A percentile compares a stretch with the other conserved stretches of the same genome.
Conservation (phyloP, 1,139 yeast species). For the Debaryomyces nepalensis region DNA sequence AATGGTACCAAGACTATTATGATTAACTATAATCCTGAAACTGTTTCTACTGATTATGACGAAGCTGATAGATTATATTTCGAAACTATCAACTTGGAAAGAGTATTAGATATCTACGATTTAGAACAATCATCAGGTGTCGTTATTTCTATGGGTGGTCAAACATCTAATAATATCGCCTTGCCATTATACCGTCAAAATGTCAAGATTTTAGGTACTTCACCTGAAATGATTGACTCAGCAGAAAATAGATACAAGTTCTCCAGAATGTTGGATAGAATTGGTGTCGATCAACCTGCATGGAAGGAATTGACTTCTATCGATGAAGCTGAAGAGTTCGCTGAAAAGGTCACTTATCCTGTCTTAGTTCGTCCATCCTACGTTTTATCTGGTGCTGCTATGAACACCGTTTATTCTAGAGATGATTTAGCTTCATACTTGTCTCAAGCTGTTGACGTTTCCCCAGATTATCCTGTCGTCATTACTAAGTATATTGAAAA, state of each 20-base stretch:
- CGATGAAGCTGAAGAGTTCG: slow-evolving; percentile 92
- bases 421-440: slow-evolving; percentile 88
- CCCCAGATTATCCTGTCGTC: slow-evolving; percentile 97
- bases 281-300: slow-evolving; percentile 98
- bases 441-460: slow-evolving; percentile 94
- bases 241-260: slow-evolving; percentile 98
- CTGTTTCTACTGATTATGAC: slow-evolving; percentile 97
- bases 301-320: slow-evolving; percentile 97
- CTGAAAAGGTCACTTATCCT: slow-evolving; percentile 90
- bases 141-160: slow-evolving; percentile 98
- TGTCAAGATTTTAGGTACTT: slow-evolving; percentile 94
- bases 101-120: slow-evolving; percentile 95
- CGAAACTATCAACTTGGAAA: slow-evolving; percentile 92
- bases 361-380: slow-evolving; percentile 98
- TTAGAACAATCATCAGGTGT: slow-evolving; percentile 92
- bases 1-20: slow-evolving; percentile 89
- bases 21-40: slow-evolving; percentile 98
- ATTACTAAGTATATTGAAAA: slow-evolving; percentile 96
- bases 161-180: slow-evolving; percentile 96
- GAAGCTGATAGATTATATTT: slow-evolving; percentile 97
- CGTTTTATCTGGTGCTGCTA: slow-evolving; percentile 98
- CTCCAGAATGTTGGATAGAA: slow-evolving; percentile 95
- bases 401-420: slow-evolving; percentile 93
- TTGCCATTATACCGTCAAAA: slow-evolving; percentile 91
- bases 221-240: slow-evolving; percentile 97